Evolutionary conservation across 2,329 filamentous ascomycete species (phyloP), one percentile per base, ranked within the genome.

Genomic region (Aureobasidium lini): DNA sequence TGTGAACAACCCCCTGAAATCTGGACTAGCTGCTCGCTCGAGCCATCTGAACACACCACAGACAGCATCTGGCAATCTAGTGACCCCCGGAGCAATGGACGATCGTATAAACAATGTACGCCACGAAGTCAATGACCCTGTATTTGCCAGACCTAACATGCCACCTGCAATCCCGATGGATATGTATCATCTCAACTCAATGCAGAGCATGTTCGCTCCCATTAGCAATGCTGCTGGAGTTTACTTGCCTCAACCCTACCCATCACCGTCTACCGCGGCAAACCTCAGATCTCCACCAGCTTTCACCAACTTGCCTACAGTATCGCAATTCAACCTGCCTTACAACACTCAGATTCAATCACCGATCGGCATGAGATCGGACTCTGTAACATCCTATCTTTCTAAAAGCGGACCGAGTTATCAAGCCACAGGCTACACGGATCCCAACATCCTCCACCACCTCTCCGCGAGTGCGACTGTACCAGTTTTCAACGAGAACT

Each of bases 401-500:
- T 37, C 48, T 7, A 60, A 60, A 43, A 28, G 49, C 9, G 13
- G n/a, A 7, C 5, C 37, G 11, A 11, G 28, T 11, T 8, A 39
- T 16, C 57, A 28, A 16, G 1, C 16, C 18, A n/a, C 13, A 10
- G n/a, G 39, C 11, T 28, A 34, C 11, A 4, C 6, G 5, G 39
- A 50, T 18, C 7, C 42, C n/a, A 9, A 40, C 3, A 15, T 42
- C n/a, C 3, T 47, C 1, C 16, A 40, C 16, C 11, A 47, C 9
- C 10, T 47, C 18, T 23, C 31, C 31, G 28, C 39, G 18, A 29
- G 31, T 39, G 34, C 42, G 1, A 53, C 88, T 4, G 89, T 95
- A 66, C 90, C 93, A 0, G 87, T 96, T 29, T 96, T 96, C 72
- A 90, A 90, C 15, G 90, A 95, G 66, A 87, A 84, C 16, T 86